A percentile compares a stretch with the other conserved stretches of the same genome.
phyloP scores from a whole-genome alignment of 2,329 filamentous ascomycete genomes.

The Diaporthe velutina region DNA sequence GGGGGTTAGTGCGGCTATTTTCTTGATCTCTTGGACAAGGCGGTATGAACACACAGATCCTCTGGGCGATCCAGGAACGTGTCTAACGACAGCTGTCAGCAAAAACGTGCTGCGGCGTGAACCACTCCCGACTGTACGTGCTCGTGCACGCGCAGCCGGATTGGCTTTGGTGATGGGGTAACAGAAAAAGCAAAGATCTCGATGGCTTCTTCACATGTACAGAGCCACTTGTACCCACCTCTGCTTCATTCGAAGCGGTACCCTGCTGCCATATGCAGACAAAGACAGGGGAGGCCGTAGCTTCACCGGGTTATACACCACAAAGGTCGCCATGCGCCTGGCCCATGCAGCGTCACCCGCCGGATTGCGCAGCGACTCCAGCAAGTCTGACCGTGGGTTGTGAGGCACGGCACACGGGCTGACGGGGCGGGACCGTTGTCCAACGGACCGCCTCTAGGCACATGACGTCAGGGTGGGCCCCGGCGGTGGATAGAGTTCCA shows the following conservation, averaged over 20 bases:
- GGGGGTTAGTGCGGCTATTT: background rate
- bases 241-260: background rate
- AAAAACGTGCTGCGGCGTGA: slow-evolving; percentile 2
- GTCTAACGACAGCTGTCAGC: slow-evolving; percentile 16
- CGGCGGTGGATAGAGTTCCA: slow-evolving; percentile 25
- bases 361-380: background rate
- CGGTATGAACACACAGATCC: slow-evolving; percentile 23
- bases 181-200: slow-evolving; percentile 10
- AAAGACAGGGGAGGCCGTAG: background rate
- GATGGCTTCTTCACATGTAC: slow-evolving; percentile 2
- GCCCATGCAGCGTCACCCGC: background rate
- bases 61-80: slow-evolving; percentile 37
- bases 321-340: background rate
- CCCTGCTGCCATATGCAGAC: background rate
- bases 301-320: background rate
- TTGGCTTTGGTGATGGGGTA: background rate
- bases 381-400: background rate
- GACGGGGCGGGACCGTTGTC: background rate
- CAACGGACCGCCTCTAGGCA: background rate
- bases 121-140: slow-evolving; percentile 3
- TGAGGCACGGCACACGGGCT: slow-evolving; percentile 7
- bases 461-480: slow-evolving; percentile 38
- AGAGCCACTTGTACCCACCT: background rate
- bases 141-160: background rate
- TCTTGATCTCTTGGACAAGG: slow-evolving; percentile 17